These are phyloP conservation scores for Ophiostoma sp. DNA, from an alignment of 2,329 filamentous ascomycete genomes.

Conservation along the genomic window DNA sequence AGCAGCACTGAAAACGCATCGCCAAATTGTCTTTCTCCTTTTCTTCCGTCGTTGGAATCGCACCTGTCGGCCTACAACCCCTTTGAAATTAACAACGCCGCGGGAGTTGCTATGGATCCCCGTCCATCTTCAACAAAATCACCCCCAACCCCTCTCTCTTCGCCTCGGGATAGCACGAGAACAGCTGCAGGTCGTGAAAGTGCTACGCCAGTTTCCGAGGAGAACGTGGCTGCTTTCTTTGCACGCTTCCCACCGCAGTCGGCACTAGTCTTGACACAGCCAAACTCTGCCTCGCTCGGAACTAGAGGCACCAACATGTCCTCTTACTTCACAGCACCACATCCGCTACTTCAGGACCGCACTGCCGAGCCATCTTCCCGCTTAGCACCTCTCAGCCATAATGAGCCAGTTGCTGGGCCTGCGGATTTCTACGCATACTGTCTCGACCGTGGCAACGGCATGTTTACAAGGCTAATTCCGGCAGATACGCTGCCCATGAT, in stretches of 20 bases:
- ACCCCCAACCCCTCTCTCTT: neutral
- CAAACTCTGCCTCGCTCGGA: neutral
- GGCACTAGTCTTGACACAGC: neutral
- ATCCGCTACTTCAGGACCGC: neutral
- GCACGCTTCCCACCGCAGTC: neutral
- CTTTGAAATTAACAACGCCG: neutral
- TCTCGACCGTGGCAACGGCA: slow-evolving; percentile 48
- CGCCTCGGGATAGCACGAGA: neutral
- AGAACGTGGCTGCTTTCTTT: neutral
- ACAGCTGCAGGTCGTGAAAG: neutral
- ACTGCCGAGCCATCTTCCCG: neutral
- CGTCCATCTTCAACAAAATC: neutral
- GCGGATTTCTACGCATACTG: slow-evolving; percentile 43
- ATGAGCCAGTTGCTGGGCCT: neutral
- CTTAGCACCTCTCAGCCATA: neutral
- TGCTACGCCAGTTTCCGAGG: neutral
- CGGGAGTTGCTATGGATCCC: neutral
- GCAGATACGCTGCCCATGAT: slow-evolving; percentile 48
- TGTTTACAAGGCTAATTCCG: slow-evolving; percentile 50
- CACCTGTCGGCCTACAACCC: neutral
- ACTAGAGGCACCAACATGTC: neutral
- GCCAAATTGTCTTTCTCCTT: neutral
- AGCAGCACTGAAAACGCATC: neutral
- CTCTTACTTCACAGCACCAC: neutral
- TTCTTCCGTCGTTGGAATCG: neutral